Conservation (phyloP, 768 basidiomycete genomes). For the Sporobolomyces roseus region DNA sequence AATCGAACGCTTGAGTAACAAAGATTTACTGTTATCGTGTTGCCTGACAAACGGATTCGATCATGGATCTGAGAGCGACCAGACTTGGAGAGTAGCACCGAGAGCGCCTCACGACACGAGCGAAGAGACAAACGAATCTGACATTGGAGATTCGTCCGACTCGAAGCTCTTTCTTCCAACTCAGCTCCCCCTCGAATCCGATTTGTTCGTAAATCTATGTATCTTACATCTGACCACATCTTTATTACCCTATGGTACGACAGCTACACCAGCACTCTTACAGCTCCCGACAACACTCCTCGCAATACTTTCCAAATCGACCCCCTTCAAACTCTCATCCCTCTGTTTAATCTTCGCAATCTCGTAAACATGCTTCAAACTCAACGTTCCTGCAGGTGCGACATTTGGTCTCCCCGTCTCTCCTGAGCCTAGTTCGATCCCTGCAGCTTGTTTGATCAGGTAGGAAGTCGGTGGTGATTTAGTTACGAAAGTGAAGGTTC, state of each 20-base stretch:
- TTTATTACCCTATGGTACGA: conserved; percentile 66
- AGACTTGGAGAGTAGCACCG: too few species aligned
- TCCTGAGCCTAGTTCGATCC: conserved; percentile 83
- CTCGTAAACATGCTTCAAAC: conserved; percentile 95
- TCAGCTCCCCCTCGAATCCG: too few species aligned
- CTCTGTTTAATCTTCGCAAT: conserved; percentile 93
- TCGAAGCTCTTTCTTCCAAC: too few species aligned
- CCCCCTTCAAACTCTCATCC: conserved; percentile 74
- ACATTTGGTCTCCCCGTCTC: conserved; percentile 56
- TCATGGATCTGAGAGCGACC: too few species aligned
- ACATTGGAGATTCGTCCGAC: too few species aligned
- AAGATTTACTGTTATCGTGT: too few species aligned
- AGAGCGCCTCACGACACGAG: too few species aligned
- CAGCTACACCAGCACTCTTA: conserved; percentile 79
- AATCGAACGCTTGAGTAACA: too few species aligned
- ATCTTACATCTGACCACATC: too few species aligned
- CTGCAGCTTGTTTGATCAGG: conserved; percentile 84
- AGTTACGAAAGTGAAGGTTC: conserved; percentile 85
- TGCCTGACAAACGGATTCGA: too few species aligned
- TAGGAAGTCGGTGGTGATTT: conserved; percentile 83
- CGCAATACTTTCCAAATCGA: conserved; percentile 80
- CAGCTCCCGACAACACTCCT: conserved; percentile 85
- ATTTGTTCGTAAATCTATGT: too few species aligned
- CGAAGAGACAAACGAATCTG: too few species aligned
- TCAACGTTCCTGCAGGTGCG: conserved; percentile 64